Percentiles rank a stretch among this genome's conserved stretches.
These are phyloP conservation scores for Oryza australiensis DNA, from an alignment of 176 grass and related monocot species.

Conservation along the genomic window DNA sequence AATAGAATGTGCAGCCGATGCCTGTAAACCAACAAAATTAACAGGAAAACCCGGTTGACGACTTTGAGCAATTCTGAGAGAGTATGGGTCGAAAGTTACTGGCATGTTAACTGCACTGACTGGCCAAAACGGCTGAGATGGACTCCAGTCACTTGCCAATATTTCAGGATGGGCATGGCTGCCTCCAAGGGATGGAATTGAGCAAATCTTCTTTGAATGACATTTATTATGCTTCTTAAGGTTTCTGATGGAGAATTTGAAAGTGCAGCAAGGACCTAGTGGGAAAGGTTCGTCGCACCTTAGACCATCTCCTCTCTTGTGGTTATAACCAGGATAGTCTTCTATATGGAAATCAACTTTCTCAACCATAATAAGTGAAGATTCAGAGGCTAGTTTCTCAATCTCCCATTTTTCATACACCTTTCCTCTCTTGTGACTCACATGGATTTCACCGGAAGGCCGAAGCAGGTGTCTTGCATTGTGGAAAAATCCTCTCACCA, in stretches of 20 bases:
- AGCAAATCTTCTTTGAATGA: neutral
- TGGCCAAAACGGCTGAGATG: neutral
- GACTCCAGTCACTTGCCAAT: neutral
- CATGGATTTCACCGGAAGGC: slow-evolving; percentile 49
- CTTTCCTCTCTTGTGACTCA: slow-evolving; percentile 44
- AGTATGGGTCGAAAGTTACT: neutral
- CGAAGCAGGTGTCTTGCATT: slow-evolving; percentile 51
- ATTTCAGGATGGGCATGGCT: neutral
- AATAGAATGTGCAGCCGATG: neutral
- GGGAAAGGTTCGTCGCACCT: slow-evolving; percentile 34
- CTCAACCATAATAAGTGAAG: slow-evolving; percentile 39
- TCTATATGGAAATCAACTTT: slow-evolving; percentile 36
- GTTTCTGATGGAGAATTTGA: slow-evolving; percentile 36
- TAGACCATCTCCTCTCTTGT: slow-evolving; percentile 54
- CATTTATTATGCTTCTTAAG: slow-evolving; percentile 29
- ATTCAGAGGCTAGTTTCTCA: slow-evolving; percentile 30
- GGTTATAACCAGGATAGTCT: slow-evolving; percentile 55
- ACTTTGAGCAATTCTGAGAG: slow-evolving; percentile 2
- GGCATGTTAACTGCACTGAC: neutral
- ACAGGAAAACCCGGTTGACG: neutral
- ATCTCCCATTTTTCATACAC: slow-evolving; percentile 46
- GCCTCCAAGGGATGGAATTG: slow-evolving; percentile 9
- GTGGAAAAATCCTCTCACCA: slow-evolving; percentile 46
- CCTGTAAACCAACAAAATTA: neutral
- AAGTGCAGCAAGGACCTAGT: slow-evolving; percentile 30